Percentiles rank a stretch among this genome's conserved stretches.
These are phyloP conservation scores for Solioccasus polychromus DNA, from an alignment of 768 basidiomycete species.

Conservation along the genomic window DNA sequence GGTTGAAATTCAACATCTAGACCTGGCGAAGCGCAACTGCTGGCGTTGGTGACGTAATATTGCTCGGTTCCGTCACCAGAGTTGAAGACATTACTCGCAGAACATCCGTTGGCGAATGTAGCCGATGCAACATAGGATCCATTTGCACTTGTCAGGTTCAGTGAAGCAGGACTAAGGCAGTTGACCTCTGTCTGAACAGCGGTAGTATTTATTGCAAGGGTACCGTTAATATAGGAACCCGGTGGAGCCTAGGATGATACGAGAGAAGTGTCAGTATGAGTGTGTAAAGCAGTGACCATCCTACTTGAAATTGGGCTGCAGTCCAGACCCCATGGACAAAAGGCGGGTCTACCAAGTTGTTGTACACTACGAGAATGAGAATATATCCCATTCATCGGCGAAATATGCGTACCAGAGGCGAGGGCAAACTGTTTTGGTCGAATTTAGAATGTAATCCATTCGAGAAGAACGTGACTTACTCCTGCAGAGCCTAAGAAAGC, in stretches of 20 bases:
- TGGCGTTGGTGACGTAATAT: slow-evolving; percentile 45
- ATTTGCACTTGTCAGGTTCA: slow-evolving; percentile 19
- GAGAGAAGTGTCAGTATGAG: not conserved
- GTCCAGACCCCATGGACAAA: slow-evolving; percentile 55
- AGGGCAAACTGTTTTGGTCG: slow-evolving; percentile 32
- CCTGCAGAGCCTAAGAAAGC: slow-evolving; percentile 62
- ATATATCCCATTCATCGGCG: not conserved
- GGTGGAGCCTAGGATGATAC: slow-evolving; percentile 39
- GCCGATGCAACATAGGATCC: slow-evolving; percentile 40
- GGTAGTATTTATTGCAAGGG: slow-evolving; percentile 50
- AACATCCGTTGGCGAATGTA: slow-evolving; percentile 50
- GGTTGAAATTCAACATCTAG: slow-evolving; percentile 44
- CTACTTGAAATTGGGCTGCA: slow-evolving; percentile 49
- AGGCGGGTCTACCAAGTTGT: slow-evolving; percentile 52
- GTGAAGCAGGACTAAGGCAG: slow-evolving; percentile 41
- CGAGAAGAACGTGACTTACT: slow-evolving; percentile 28
- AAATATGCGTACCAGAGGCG: slow-evolving; percentile 23
- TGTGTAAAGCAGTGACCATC: slow-evolving; percentile 5
- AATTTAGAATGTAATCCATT: not conserved
- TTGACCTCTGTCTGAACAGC: slow-evolving; percentile 44
- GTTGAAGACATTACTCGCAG: slow-evolving; percentile 35
- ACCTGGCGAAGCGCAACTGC: slow-evolving; percentile 29
- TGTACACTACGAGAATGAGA: slow-evolving; percentile 23
- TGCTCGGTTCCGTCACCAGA: slow-evolving; percentile 39
- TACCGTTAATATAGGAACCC: slow-evolving; percentile 46